Evolutionary conservation across 352 stramenopile species (phyloP).

Genomic region (Pythium scleroteichum): DNA sequence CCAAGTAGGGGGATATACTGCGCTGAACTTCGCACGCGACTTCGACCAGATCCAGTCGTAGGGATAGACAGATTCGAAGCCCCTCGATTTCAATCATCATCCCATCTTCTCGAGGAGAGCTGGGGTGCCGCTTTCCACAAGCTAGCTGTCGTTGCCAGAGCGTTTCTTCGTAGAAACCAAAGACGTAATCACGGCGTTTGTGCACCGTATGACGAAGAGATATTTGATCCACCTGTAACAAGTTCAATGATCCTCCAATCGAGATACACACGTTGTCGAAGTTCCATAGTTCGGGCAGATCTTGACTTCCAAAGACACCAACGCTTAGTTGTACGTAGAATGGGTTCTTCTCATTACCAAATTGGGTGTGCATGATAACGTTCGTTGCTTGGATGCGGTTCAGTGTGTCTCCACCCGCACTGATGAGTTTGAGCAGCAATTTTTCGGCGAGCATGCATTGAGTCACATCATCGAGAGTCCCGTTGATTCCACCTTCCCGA

Average conservation of each 20-base stretch:
- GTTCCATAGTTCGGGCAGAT: slow-evolving; percentile 71
- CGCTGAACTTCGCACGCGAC: slow-evolving; percentile 32
- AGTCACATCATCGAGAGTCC: slow-evolving; percentile 38
- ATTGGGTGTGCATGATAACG: slow-evolving; percentile 39
- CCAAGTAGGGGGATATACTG: slow-evolving; percentile 36
- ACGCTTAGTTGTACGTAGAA: slow-evolving; percentile 38
- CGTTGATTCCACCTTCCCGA: slow-evolving; percentile 54
- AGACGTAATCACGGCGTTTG: slow-evolving; percentile 53
- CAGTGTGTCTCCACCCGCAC: slow-evolving; percentile 62
- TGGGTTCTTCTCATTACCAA: slow-evolving; percentile 27
- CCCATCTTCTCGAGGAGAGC: slow-evolving; percentile 37
- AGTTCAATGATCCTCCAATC: slow-evolving; percentile 37
- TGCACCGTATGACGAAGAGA: slow-evolving; percentile 51
- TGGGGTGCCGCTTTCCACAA: slow-evolving; percentile 17
- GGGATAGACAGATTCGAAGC: slow-evolving; percentile 37
- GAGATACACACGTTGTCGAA: slow-evolving; percentile 52
- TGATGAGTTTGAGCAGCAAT: slow-evolving; percentile 51
- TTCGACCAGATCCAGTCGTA: slow-evolving; percentile 38
- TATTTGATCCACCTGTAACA: slow-evolving; percentile 42
- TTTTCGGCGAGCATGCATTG: slow-evolving; percentile 44
- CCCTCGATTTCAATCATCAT: slow-evolving; percentile 60
- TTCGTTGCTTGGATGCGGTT: slow-evolving; percentile 60
- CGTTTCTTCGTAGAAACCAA: slow-evolving; percentile 73
- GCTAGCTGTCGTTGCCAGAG: slow-evolving; percentile 41
- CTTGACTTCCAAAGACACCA: slow-evolving; percentile 59